Base-by-base conservation (phyloP, 345 rosid genomes). In the Boechera divaricarpa region DNA sequence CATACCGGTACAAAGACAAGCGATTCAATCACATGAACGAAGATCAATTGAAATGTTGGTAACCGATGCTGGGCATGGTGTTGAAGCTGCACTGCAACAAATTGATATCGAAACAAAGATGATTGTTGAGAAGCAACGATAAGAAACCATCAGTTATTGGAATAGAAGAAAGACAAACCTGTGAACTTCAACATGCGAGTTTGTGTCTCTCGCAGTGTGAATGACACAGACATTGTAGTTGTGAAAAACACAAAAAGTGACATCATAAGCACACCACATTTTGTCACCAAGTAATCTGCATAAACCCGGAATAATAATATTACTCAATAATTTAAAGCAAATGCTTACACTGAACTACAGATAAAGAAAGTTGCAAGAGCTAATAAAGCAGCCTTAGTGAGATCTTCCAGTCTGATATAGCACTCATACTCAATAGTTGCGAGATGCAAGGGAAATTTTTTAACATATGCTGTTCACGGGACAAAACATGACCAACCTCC, bases 261-360 rank as follows among this genome's bases (percentile, higher is more conserved):
- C 99, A 96, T 93, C 98, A 93, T 89, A 73, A 96, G 98, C 80
- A 96, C 99, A 13, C 98, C 98, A 77, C 98, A 96, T 80, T 96
- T 96, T 16, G 88, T 91, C 82, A 96, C 99, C 76, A 96, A 88
- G 83, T 96, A 96, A 76, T 96, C 99, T 96, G 88, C 87, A 86
- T 18, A 47, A 32, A 77, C 54, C 58, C 45, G 48, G 55, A 21
- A 11, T 56, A 60, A 32, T 33, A 26, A 33, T 60, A 72, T 57
- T 29, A 29, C 60, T 21, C 35, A 16, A 58, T 57, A 21, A 7
- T 54, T 56, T 33, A 55, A 12, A 9, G 24, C 26, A 61, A 33
- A 24, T 61, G 65, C 48, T n/a, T 56, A 63, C 67, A 66, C 57
- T 28, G 7, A 52, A 41, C 56, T 65, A 66, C 38, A 41, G 39